A percentile compares a stretch with the other conserved stretches of the same genome.
Evolutionary conservation across 2,329 filamentous ascomycete genomes (phyloP).

Genomic region (Fusarium albidum): DNA sequence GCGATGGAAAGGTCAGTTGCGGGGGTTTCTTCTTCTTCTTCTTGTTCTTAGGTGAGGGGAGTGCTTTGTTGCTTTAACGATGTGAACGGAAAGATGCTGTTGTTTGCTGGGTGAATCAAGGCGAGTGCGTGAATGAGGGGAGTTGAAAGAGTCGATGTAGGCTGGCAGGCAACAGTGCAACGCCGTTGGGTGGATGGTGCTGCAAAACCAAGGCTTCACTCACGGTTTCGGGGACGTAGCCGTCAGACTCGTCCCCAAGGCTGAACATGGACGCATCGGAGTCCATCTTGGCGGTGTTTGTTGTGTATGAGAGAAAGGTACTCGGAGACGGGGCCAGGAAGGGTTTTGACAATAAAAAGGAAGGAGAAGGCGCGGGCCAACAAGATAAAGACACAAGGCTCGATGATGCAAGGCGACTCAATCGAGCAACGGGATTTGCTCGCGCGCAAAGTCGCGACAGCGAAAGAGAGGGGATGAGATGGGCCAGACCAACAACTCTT

Average conservation of each 20-base stretch:
- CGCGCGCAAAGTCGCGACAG: conserved; percentile 38
- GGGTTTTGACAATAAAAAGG: conserved; percentile 26
- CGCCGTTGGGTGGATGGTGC: conserved; percentile 2
- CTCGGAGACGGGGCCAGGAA: conserved; percentile 27
- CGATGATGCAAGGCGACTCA: conserved; percentile 23
- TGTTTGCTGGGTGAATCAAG: conserved; percentile 8
- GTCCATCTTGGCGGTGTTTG: conserved; percentile 55
- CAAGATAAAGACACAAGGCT: conserved; percentile 27
- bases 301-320: conserved; percentile 21
- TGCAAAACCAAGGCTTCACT: conserved; percentile 29
- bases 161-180: conserved; percentile 5
- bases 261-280: conserved; percentile 64
- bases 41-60: too few species aligned
- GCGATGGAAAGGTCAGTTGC: conserved; percentile 32
- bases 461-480: conserved; percentile 31
- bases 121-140: not conserved
- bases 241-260: conserved; percentile 52
- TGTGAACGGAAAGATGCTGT: not conserved
- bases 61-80: not conserved
- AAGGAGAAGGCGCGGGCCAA: conserved; percentile 30
- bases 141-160: conserved; percentile 7
- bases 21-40: too few species aligned
- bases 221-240: conserved; percentile 50
- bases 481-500: conserved; percentile 37
- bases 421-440: conserved; percentile 30